Percentiles rank a stretch among this genome's conserved stretches.
Conservation (phyloP, 257 asterid genomes). For the Solanum tacnaense region DNA sequence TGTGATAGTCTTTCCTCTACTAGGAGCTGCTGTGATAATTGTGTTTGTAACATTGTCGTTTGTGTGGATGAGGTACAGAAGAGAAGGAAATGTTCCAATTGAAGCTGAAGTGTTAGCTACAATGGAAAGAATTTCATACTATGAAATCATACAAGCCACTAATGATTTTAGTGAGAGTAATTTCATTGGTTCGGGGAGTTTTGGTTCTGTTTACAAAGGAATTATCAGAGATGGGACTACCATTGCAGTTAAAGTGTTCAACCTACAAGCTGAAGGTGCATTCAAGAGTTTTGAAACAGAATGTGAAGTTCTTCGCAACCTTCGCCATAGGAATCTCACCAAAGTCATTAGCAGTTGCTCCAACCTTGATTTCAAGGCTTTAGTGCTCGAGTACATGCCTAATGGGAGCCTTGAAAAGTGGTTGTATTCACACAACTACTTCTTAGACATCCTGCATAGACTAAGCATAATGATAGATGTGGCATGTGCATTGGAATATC, state of each 20-base stretch:
- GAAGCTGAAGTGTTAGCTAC: background rate
- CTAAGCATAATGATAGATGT: constrained; percentile 24
- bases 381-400: constrained; percentile 24
- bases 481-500: constrained; percentile 19
- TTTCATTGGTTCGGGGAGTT: constrained; percentile 7
- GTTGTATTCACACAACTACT: constrained; percentile 6
- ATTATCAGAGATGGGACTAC: background rate
- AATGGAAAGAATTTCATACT: background rate
- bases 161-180: background rate
- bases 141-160: constrained; percentile 3
- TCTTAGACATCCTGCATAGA: constrained; percentile 6
- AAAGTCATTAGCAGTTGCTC: constrained; percentile 23
- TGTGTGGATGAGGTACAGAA: background rate
- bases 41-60: background rate
- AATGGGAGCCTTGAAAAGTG: constrained; percentile 26
- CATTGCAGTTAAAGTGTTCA: constrained; percentile 22
- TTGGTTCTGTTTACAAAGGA: constrained; percentile 15
- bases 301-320: constrained; percentile 16
- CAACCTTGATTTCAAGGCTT: constrained; percentile 15
- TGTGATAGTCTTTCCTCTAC: background rate
- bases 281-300: constrained; percentile 10
- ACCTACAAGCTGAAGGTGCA: constrained; percentile 10
- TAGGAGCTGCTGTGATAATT: background rate
- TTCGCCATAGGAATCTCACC: constrained; percentile 25
- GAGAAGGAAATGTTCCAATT: background rate